Evolutionary conservation across 2,329 filamentous ascomycete genomes (phyloP), one percentile per base, ranked within the genome.

Genomic region (Monilinia laxa): DNA sequence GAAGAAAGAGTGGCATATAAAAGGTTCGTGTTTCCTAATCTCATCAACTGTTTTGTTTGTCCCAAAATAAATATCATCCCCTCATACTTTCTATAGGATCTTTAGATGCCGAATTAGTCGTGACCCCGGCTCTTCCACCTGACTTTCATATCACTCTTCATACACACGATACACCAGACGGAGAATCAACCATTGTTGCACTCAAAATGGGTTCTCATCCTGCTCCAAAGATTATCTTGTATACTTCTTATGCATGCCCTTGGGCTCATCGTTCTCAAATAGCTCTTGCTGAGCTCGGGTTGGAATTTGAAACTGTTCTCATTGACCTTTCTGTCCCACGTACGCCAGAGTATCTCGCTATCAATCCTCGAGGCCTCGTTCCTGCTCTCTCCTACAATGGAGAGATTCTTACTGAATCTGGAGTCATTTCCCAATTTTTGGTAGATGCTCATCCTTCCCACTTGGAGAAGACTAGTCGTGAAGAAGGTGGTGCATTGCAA

Each of bases 251-350:
- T 28, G 63, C 42, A 12, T 71, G 82, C 72, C 94, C 91, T 0
- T 97, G 93, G 82, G 90, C 90, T 20, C 91, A 94, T 75, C 88
- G 92, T 47, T 90, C 86, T 0, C 88, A 93, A 72, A 91, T 92
- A 68, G 84, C 84, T 7, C 82, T 93, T 35, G 82, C 84, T 40
- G 90, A 92, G 74, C 83, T 90, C 16, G 82, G 82, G 14, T 75
- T 93, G 40, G 81, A 85, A 0, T 91, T 86, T 73, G 87, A 91
- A 67, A 87, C 92, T 71, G 87, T 90, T 68, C 85, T 87, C 67
- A 90, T 96, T 72, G 89, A 94, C 76, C 82, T 95, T 57, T 77
- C 79, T 71, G 83, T 78, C 12, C 91, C 91, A 0, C 86, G 91
- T 12, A 87, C 89, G 38, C 81, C 85, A 49, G 91, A 88, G 81